A percentile compares a stretch with the other conserved stretches of the same genome.
These are phyloP conservation scores for Houttuynia cordata DNA, from an alignment of 164 flowering plant species.

Conservation along the genomic window DNA sequence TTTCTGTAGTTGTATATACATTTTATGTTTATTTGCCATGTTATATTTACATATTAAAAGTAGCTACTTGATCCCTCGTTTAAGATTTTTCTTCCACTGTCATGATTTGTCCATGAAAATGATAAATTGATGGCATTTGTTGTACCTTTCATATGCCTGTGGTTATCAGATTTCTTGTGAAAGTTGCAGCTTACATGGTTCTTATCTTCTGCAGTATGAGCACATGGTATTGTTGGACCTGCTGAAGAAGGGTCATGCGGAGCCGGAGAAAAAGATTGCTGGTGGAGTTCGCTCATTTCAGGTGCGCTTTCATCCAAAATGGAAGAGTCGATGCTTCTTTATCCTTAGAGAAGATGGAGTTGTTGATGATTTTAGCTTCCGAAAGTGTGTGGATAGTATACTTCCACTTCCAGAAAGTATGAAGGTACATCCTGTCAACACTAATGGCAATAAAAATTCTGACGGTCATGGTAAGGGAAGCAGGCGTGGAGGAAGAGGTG, in stretches of 20 bases:
- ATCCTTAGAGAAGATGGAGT: conserved; percentile 56
- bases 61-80: too few species aligned
- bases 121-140: too few species aligned
- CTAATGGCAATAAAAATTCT: not conserved
- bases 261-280: conserved; percentile 71
- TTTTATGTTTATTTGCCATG: too few species aligned
- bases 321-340: conserved; percentile 80
- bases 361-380: conserved; percentile 85
- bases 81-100: too few species aligned
- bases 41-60: too few species aligned
- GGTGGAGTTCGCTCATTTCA: conserved; percentile 59
- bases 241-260: conserved; percentile 71
- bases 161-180: not conserved
- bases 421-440: conserved; percentile 29
- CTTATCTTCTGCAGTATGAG: conserved; percentile 53
- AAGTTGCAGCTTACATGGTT: not conserved
- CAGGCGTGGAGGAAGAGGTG: conserved; percentile 3
- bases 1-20: too few species aligned
- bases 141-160: not conserved
- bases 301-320: conserved; percentile 66
- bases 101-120: too few species aligned
- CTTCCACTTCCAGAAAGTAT: conserved; percentile 79
- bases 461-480: conserved; percentile 2
- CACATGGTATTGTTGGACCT: conserved; percentile 54
- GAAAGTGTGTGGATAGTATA: conserved; percentile 88